Evolutionary conservation across 352 stramenopile genomes (phyloP).

Genomic region (Pythium volutum): DNA sequence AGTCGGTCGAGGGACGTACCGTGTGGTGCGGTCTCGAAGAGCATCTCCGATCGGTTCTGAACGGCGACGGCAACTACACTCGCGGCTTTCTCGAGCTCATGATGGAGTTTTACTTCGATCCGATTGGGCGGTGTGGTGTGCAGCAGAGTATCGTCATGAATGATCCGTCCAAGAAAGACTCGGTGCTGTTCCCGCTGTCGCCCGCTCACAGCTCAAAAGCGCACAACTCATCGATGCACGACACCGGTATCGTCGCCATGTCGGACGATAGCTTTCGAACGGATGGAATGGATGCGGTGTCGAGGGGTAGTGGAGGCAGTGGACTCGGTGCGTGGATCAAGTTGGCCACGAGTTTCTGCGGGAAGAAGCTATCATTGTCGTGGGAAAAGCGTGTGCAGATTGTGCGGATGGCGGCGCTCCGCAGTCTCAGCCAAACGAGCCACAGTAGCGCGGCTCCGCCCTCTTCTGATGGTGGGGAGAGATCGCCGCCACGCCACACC

Average conservation of each 20-base stretch:
- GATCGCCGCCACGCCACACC: not conserved
- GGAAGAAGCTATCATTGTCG: constrained; percentile 60
- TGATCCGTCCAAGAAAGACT: constrained; percentile 72
- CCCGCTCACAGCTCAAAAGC: constrained; percentile 27
- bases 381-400: constrained; percentile 75
- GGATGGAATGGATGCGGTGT: constrained; percentile 1
- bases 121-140: constrained; percentile 47
- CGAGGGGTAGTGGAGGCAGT: constrained; percentile 19
- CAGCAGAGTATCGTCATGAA: constrained; percentile 87
- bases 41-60: constrained; percentile 63
- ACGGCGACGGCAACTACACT: constrained; percentile 68
- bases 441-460: not conserved
- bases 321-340: constrained; percentile 70
- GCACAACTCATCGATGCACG: constrained; percentile 30
- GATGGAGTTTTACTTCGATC: constrained; percentile 85
- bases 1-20: constrained; percentile 76
- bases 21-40: constrained; percentile 86
- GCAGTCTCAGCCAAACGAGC: constrained; percentile 38
- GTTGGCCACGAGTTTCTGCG: constrained; percentile 53
- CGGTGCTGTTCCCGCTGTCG: constrained; percentile 65
- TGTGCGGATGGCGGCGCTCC: constrained; percentile 58
- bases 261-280: constrained; percentile 39
- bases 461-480: not conserved
- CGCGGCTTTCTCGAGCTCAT: constrained; percentile 74
- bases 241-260: constrained; percentile 47